Conservation (phyloP, 2,329 filamentous ascomycete genomes). For the Colletotrichum tabaci region DNA sequence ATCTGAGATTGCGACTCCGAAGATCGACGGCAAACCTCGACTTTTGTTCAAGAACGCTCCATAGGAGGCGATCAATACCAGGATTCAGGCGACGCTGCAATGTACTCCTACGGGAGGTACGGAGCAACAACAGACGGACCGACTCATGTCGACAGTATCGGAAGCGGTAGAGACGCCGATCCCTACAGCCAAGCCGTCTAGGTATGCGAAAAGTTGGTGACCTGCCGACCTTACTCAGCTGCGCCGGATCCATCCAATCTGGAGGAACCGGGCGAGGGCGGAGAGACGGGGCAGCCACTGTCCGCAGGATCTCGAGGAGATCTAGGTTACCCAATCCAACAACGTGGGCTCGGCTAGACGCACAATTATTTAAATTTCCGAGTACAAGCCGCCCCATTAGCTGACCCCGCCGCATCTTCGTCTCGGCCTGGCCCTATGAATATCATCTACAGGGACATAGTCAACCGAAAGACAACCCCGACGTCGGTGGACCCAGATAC, state of each 20-base stretch:
- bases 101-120: slow-evolving; percentile 46
- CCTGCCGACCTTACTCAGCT: slow-evolving; percentile 49
- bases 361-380: slow-evolving; percentile 52
- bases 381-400: slow-evolving; percentile 66
- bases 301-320: not conserved
- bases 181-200: slow-evolving; percentile 46
- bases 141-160: slow-evolving; percentile 17
- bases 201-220: slow-evolving; percentile 51
- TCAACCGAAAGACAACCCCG: slow-evolving; percentile 47
- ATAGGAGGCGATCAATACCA: slow-evolving; percentile 46
- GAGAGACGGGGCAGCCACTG: slow-evolving; percentile 5
- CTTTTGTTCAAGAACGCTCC: slow-evolving; percentile 48
- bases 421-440: slow-evolving; percentile 58
- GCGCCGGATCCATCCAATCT: slow-evolving; percentile 47
- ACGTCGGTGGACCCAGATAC: slow-evolving; percentile 48
- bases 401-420: slow-evolving; percentile 59
- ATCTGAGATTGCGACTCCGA: slow-evolving; percentile 45
- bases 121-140: slow-evolving; percentile 22
- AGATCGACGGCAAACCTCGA: slow-evolving; percentile 23
- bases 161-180: slow-evolving; percentile 37
- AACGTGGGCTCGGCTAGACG: slow-evolving; percentile 14
- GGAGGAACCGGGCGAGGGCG: slow-evolving; percentile 47
- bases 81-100: slow-evolving; percentile 25
- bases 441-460: slow-evolving; percentile 57
- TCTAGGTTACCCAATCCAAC: not conserved